These are phyloP conservation scores for Claviceps monticola DNA, from an alignment of 2,329 filamentous ascomycete genomes.

Conservation along the genomic window DNA sequence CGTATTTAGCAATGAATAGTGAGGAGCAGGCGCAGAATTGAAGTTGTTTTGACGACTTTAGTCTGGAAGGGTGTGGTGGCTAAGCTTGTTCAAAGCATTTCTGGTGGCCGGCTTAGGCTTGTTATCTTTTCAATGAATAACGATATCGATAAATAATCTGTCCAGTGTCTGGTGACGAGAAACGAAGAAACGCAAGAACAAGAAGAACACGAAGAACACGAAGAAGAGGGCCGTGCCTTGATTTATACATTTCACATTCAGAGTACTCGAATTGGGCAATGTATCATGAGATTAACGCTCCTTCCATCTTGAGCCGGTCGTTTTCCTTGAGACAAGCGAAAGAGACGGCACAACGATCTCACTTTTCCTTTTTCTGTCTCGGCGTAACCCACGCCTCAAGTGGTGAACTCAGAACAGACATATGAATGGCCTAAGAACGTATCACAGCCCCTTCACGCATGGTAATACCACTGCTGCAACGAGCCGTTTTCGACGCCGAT, in stretches of 20 bases:
- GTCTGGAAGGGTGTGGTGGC: too few species aligned
- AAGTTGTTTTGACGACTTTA: too few species aligned
- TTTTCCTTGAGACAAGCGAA: not conserved
- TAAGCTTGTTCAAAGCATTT: too few species aligned
- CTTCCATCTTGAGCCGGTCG: not conserved
- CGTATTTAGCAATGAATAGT: too few species aligned
- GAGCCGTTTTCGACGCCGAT: conserved; percentile 22
- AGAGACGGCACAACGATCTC: not conserved
- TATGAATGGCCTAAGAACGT: not conserved
- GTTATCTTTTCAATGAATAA: too few species aligned
- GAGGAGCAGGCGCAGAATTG: too few species aligned
- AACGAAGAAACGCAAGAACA: too few species aligned
- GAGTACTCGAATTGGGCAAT: not conserved
- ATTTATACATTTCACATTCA: not conserved
- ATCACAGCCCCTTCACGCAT: not conserved
- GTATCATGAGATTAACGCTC: not conserved
- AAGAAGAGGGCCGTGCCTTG: too few species aligned
- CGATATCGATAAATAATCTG: too few species aligned
- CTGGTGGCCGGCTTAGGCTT: too few species aligned
- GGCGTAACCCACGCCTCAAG: not conserved
- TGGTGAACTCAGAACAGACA: not conserved
- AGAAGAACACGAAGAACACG: too few species aligned
- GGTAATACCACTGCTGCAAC: conserved; percentile 17
- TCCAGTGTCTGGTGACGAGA: too few species aligned
- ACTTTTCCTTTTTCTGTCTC: not conserved